Evolutionary conservation across 345 rosid genomes (phyloP).

Genomic region (Salix dunnii): DNA sequence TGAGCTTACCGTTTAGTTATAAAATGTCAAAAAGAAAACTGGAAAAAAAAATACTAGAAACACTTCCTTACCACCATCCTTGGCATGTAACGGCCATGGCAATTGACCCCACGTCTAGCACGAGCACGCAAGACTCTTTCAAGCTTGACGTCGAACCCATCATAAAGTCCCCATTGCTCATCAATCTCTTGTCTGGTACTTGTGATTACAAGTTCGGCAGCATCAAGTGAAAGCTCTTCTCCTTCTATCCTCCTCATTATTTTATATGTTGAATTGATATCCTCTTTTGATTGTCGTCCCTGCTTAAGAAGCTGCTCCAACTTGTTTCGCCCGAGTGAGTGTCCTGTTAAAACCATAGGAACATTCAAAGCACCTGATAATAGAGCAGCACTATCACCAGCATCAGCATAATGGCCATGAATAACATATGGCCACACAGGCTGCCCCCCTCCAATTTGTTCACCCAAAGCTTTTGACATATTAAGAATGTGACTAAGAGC

Average conservation of each 20-base stretch:
- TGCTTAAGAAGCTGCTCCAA: constrained; percentile 94
- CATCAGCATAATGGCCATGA: constrained; percentile 96
- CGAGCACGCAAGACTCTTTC: constrained; percentile 92
- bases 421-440: constrained; percentile 97
- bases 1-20: background rate
- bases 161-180: constrained; percentile 98
- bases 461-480: constrained; percentile 85
- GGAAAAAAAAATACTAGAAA: background rate
- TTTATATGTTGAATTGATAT: constrained; percentile 86
- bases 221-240: constrained; percentile 90
- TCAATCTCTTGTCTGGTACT: constrained; percentile 95
- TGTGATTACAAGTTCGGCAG: constrained; percentile 95
- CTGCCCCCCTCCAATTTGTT: constrained; percentile 76
- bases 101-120: constrained; percentile 82
- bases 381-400: constrained; percentile 88
- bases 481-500: constrained; percentile 84
- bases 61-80: constrained; percentile 77
- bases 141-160: constrained; percentile 95
- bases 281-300: constrained; percentile 85
- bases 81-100: constrained; percentile 95
- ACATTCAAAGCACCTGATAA: constrained; percentile 93
- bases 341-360: constrained; percentile 97
- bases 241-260: constrained; percentile 93
- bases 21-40: background rate
- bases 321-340: constrained; percentile 95